phyloP scores from a whole-genome alignment of 2,329 filamentous ascomycete species.

The Aureobasidium sp. region DNA sequence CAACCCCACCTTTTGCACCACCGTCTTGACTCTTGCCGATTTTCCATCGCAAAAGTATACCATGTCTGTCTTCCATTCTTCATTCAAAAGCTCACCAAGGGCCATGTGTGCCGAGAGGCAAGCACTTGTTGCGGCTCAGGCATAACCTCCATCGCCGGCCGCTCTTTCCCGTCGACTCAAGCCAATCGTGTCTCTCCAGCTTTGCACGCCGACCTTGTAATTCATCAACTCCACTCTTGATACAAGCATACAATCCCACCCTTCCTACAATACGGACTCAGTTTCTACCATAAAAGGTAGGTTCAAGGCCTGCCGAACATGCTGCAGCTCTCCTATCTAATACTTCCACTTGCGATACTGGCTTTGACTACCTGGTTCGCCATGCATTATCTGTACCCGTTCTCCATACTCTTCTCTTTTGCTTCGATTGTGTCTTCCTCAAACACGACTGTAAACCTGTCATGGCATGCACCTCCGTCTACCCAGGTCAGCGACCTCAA shows the following conservation, averaged over 20 bases:
- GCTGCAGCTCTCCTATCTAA: slow-evolving; percentile 16
- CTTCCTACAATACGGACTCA: background rate
- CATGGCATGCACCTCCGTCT: slow-evolving; percentile 52
- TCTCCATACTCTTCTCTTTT: slow-evolving; percentile 19
- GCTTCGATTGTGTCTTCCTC: background rate
- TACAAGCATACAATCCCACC: background rate
- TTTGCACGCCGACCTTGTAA: background rate
- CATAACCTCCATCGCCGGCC: background rate
- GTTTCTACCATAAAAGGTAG: background rate
- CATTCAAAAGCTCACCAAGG: background rate
- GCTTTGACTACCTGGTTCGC: slow-evolving; percentile 20
- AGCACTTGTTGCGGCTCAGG: background rate
- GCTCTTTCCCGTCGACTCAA: background rate
- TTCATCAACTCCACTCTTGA: background rate
- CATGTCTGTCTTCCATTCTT: background rate
- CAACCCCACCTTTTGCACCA: background rate
- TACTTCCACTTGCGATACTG: slow-evolving; percentile 22
- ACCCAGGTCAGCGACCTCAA: slow-evolving; percentile 54
- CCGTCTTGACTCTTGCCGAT: background rate
- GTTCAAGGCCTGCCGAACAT: background rate
- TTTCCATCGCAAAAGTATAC: background rate
- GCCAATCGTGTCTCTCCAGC: background rate
- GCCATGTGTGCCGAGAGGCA: background rate
- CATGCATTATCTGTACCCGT: slow-evolving; percentile 23
- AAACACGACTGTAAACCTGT: slow-evolving; percentile 30